Base-by-base conservation (phyloP, 257 asterid genomes). In the Buddleja alternifolia region DNA sequence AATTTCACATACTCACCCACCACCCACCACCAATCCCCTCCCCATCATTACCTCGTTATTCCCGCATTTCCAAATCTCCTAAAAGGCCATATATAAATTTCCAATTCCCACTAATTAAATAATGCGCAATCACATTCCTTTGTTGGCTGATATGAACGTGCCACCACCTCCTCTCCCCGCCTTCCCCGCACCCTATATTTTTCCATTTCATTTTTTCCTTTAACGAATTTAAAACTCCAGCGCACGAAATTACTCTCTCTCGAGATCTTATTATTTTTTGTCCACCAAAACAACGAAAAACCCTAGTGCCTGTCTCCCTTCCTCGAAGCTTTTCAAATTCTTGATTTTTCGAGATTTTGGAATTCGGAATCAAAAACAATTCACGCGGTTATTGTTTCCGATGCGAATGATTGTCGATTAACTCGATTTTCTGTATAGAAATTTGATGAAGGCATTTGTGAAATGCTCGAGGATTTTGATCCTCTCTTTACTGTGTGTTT, bases 391-490 rank as follows among this genome's bases (percentile, higher is more conserved):
- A 6, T 21, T 17, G 7, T 36, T 59, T 25, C 62, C 79, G 84
- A 82, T 76, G 85, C 74, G 44, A 75, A 24, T 72, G 82, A 70
- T 75, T 52, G 70, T 34, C 36, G 73, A 55, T 70, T 70, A 25
- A 63, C 73, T 40, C 66, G 67, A 62, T 67, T 29, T 29, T 63
- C 15, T 40, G 55, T n/a, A 10, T 61, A 12, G 57, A 50, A 54
- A 63, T 67, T 74, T 81, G 85, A 94, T 89, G 97, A 88, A 70
- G 95, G 75, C 68, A 75, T 77, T 76, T 75, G 89, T 84, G 42
- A 82, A 75, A 63, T 75, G 86, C 77, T 78, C 88, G 93, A 89
- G 97, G 96, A 87, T 85, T 73, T 81, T 77, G 78, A 86, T 94
- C 97, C 96, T 94, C 93, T 85, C 77, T 69, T 78, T 91, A 72